Conservation (phyloP, 805 yeast genomes). For the Candida maltosa region DNA sequence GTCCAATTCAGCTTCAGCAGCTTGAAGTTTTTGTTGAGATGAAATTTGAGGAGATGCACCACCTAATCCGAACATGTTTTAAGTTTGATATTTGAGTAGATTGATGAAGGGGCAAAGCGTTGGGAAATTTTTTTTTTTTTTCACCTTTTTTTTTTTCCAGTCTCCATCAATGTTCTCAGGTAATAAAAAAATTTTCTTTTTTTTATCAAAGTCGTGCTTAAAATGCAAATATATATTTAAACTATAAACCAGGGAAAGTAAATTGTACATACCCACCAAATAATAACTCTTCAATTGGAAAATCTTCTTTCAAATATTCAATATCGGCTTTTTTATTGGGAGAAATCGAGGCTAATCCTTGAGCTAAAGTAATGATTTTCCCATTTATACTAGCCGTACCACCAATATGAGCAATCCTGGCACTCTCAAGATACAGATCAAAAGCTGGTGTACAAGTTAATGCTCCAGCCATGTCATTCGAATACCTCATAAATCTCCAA, state of each 20-base stretch:
- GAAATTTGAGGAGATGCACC: conserved; percentile 70
- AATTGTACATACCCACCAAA: conserved; percentile 35
- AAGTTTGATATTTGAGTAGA: no score
- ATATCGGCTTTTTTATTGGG: conserved; percentile 29
- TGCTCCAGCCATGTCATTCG: conserved; percentile 25
- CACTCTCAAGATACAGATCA: conserved; percentile 21
- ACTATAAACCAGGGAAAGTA: conserved; percentile 33
- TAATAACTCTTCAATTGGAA: conserved; percentile 19
- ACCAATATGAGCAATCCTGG: conserved; percentile 27
- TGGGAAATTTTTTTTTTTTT: no score
- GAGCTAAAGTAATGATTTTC: conserved; percentile 32
- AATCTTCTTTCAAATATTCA: conserved; percentile 14
- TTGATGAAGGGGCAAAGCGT: no score
- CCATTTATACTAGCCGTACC: conserved; percentile 32
- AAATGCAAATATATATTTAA: no score
- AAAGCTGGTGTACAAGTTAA: no score
- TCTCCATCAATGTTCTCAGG: no score
- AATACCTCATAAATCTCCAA: conserved; percentile 36
- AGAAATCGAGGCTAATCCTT: conserved; percentile 30
- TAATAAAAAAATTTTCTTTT: no score
- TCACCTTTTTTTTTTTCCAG: no score
- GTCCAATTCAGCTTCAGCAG: conserved; percentile 96
- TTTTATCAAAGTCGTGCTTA: no score
- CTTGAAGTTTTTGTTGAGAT: conserved; percentile 73
- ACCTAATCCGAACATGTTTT: conserved; percentile 70